phyloP scores from a whole-genome alignment of 2,329 filamentous ascomycete genomes.

The Acrocalymma vagum region DNA sequence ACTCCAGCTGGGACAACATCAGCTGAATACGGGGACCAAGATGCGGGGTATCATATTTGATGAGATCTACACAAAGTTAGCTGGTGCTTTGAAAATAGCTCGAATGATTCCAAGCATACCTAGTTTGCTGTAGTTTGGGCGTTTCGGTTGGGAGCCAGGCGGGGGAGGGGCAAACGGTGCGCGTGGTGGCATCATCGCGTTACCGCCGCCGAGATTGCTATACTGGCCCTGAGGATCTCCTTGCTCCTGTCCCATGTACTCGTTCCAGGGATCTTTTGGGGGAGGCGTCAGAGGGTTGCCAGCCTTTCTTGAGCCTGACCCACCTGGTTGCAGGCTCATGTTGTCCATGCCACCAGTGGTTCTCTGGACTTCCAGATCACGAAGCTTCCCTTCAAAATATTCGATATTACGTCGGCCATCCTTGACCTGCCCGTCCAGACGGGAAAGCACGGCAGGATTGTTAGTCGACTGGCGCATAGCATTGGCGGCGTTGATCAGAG shows the following conservation, averaged over 20 bases:
- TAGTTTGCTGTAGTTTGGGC: conserved; percentile 93
- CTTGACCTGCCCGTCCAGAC: conserved; percentile 92
- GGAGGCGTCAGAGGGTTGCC: conserved; percentile 64
- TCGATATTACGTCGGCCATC: conserved; percentile 92
- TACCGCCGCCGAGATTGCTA: conserved; percentile 69
- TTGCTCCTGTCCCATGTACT: conserved; percentile 62
- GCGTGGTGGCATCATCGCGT: conserved; percentile 80
- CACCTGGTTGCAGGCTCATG: conserved; percentile 69
- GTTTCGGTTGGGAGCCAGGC: conserved; percentile 71
- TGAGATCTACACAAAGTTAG: conserved; percentile 73
- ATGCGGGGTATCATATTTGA: conserved; percentile 97
- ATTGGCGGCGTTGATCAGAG: conserved; percentile 91
- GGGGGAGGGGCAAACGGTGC: conserved; percentile 80
- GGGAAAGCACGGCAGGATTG: conserved; percentile 89
- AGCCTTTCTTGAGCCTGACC: conserved; percentile 44
- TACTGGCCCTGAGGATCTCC: conserved; percentile 64
- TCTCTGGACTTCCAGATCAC: conserved; percentile 84
- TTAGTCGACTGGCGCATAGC: conserved; percentile 95
- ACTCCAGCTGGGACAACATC: conserved; percentile 98
- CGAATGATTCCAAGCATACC: conserved; percentile 64
- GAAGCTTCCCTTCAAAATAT: conserved; percentile 93
- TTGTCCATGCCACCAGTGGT: conserved; percentile 72
- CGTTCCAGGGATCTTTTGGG: conserved; percentile 72
- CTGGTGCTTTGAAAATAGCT: conserved; percentile 8
- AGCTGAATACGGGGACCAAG: conserved; percentile 97